Conservation (phyloP, 2,329 filamentous ascomycete species). For the Fusarium torreyae region DNA sequence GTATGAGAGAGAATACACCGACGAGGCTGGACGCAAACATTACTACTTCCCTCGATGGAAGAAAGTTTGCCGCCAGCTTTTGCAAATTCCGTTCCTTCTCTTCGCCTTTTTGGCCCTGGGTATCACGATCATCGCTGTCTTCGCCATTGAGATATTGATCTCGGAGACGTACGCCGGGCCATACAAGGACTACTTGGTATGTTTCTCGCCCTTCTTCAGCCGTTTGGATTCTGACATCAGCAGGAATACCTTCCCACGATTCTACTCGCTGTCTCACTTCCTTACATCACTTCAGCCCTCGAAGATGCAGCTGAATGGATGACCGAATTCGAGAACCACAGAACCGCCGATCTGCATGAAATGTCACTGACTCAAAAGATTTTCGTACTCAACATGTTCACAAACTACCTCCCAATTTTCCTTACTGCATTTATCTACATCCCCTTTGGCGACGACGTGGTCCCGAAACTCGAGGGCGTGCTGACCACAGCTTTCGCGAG, state of each 20-base stretch:
- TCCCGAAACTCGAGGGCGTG: slow-evolving; percentile 76
- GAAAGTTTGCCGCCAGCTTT: slow-evolving; percentile 74
- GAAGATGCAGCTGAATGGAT: slow-evolving; percentile 74
- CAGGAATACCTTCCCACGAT: slow-evolving; percentile 81
- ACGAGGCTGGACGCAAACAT: slow-evolving; percentile 74
- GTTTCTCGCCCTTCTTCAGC: slow-evolving; percentile 23
- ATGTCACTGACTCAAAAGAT: slow-evolving; percentile 80
- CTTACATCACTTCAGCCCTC: slow-evolving; percentile 74
- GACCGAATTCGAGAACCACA: slow-evolving; percentile 82
- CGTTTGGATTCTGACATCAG: not conserved
- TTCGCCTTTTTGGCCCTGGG: slow-evolving; percentile 73
- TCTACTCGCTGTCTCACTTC: slow-evolving; percentile 76
- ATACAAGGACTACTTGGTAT: slow-evolving; percentile 74
- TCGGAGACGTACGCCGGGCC: slow-evolving; percentile 81
- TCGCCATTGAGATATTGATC: slow-evolving; percentile 82
- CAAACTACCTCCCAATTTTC: slow-evolving; percentile 82
- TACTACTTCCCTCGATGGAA: slow-evolving; percentile 76
- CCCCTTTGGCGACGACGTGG: slow-evolving; percentile 77
- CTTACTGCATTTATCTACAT: slow-evolving; percentile 86
- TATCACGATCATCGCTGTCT: slow-evolving; percentile 77
- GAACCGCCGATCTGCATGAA: slow-evolving; percentile 78
- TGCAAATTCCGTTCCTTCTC: slow-evolving; percentile 79
- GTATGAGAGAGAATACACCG: slow-evolving; percentile 73
- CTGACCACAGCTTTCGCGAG: slow-evolving; percentile 63
- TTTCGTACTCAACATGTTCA: slow-evolving; percentile 85